Conservation (phyloP, 331 rosid species). For the Pyracantha coccinea region DNA sequence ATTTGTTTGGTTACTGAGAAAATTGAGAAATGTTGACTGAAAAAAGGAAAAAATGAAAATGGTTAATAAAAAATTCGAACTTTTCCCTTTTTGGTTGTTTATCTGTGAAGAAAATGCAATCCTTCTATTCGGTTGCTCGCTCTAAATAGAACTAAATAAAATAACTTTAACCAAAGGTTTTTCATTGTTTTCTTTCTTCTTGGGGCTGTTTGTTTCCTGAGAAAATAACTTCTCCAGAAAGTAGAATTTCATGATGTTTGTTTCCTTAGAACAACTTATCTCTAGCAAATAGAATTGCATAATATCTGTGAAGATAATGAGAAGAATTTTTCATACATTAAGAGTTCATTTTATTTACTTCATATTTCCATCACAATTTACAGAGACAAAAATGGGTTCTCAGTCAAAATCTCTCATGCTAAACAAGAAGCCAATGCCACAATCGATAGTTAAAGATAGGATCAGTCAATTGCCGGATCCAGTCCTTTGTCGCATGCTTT, state of each 20-base stretch:
- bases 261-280: too few species aligned
- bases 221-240: neutral
- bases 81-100: neutral
- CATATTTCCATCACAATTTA: neutral
- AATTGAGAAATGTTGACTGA: too few species aligned
- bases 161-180: neutral
- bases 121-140: neutral
- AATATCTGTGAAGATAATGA: too few species aligned
- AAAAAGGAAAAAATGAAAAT: too few species aligned
- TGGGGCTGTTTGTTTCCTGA: neutral
- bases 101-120: neutral
- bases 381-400: neutral
- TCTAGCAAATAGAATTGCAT: too few species aligned
- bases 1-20: too few species aligned
- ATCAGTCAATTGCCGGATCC: neutral
- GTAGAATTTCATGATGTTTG: neutral
- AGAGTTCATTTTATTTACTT: neutral
- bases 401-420: too few species aligned
- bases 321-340: neutral
- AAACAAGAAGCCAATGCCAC: neutral
- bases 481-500: neutral
- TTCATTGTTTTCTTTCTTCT: neutral
- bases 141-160: neutral
- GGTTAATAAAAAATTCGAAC: too few species aligned
- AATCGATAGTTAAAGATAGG: neutral